phyloP scores from a whole-genome alignment of 2,329 filamentous ascomycete species.

The Davidsoniella virescens region DNA sequence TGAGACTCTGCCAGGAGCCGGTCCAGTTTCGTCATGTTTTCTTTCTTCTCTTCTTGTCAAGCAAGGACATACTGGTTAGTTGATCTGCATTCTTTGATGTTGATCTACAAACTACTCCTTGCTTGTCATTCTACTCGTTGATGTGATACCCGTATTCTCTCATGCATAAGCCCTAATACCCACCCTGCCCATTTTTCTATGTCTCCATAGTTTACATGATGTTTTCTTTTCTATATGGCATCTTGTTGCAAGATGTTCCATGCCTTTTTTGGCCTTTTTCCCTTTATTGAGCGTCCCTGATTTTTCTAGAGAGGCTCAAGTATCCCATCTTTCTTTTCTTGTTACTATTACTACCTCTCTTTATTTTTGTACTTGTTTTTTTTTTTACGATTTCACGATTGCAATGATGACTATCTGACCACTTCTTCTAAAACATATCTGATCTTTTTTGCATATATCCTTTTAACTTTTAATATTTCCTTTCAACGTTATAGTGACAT shows the following conservation, averaged over 20 bases:
- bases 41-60: too few species aligned
- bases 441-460: constrained; percentile 1
- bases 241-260: not conserved
- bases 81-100: too few species aligned
- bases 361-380: constrained; percentile 2
- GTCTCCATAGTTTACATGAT: not conserved
- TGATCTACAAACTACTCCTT: not conserved
- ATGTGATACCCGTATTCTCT: not conserved
- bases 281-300: not conserved
- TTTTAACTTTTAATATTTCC: constrained; percentile 4
- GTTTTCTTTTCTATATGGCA: not conserved
- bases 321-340: constrained; percentile 2
- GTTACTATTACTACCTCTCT: not conserved
- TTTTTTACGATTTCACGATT: constrained; percentile 12
- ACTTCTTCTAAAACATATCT: not conserved
- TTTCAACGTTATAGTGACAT: not conserved
- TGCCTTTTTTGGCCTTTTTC: not conserved
- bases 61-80: too few species aligned
- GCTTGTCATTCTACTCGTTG: not conserved
- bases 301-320: not conserved
- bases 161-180: not conserved
- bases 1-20: too few species aligned
- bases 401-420: constrained; percentile 9
- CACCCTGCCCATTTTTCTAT: not conserved
- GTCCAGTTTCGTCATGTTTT: too few species aligned